Conservation (phyloP, 75 land plant species). For the Pseudotsuga menziesii region DNA sequence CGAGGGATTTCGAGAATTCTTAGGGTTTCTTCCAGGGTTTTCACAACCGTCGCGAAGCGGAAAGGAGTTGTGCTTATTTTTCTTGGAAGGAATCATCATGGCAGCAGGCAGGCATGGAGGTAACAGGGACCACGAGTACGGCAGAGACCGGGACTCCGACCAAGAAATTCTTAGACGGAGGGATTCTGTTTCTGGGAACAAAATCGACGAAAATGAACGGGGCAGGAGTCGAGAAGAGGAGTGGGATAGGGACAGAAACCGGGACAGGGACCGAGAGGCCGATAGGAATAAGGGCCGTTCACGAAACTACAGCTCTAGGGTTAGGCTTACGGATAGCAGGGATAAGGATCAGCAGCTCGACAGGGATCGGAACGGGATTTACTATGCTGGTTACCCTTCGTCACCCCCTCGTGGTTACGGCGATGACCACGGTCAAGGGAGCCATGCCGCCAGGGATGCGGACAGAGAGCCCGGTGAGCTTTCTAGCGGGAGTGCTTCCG, state of each 20-base stretch:
- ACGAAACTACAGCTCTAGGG: constrained; percentile 4
- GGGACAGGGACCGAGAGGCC: not conserved
- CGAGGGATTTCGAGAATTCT: no score
- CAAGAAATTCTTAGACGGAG: not conserved
- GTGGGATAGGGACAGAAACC: not conserved
- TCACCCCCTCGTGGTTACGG: not conserved
- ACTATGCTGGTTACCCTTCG: not conserved
- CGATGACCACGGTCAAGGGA: not conserved
- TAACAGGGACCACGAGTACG: constrained; percentile 7
- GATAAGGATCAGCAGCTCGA: not conserved
- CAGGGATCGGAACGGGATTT: not conserved
- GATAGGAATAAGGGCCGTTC: constrained; percentile 1
- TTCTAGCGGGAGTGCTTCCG: constrained; percentile 76
- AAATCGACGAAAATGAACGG: constrained; percentile 6
- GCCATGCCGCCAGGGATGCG: constrained; percentile 2
- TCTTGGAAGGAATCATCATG: not conserved
- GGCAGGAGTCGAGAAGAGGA: constrained; percentile 11
- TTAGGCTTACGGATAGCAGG: not conserved
- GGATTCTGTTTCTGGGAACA: not conserved
- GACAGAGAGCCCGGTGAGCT: constrained; percentile 79
- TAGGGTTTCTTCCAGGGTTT: no score
- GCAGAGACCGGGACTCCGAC: constrained; percentile 8
- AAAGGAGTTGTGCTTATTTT: no score
- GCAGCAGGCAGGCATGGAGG: constrained; percentile 14
- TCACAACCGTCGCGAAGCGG: no score